A percentile compares a stretch with the other conserved stretches of the same genome.
These are phyloP conservation scores for Brassica hybrid DNA, from an alignment of 441 rosid genomes.

Conservation along the genomic window DNA sequence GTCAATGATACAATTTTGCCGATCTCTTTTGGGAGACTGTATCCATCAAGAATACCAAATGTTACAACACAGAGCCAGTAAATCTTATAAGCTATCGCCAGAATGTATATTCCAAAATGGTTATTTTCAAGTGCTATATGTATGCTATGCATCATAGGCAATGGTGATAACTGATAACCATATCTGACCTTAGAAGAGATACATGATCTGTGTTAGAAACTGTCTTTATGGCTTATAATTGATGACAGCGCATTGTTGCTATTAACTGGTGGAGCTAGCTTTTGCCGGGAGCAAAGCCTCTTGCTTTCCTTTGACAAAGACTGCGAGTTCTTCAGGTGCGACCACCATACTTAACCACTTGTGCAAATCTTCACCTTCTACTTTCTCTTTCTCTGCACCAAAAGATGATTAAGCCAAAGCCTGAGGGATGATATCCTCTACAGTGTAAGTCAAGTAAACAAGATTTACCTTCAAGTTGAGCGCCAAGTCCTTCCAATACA, in stretches of 20 bases:
- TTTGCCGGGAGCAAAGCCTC: conserved; percentile 55
- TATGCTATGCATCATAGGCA: conserved; percentile 17
- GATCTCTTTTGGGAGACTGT: conserved; percentile 31
- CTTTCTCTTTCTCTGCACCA: conserved; percentile 85
- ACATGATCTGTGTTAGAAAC: conserved; percentile 23
- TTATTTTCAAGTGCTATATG: conserved; percentile 18
- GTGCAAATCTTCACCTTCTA: conserved; percentile 91
- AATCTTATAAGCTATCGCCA: conserved; percentile 1
- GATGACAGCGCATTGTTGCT: conserved; percentile 16
- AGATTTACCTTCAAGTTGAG: conserved; percentile 85
- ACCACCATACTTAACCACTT: conserved; percentile 87
- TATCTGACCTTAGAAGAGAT: conserved; percentile 34
- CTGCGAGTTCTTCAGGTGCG: conserved; percentile 71
- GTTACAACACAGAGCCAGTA: conserved; percentile 6
- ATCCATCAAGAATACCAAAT: conserved; percentile 28
- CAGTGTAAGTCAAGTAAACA: background rate
- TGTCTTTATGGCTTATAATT: conserved; percentile 32
- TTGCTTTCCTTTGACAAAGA: conserved; percentile 68
- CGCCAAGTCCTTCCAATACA: conserved; percentile 95
- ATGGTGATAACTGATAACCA: conserved; percentile 26
- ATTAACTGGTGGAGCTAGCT: conserved; percentile 42
- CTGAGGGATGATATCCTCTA: background rate
- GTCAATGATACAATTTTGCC: conserved; percentile 28
- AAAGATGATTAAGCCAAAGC: conserved; percentile 11
- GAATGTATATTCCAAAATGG: background rate